Percentiles rank a stretch among this genome's conserved stretches.
Conservation (phyloP, 2,329 filamentous ascomycete species). For the Aspergillus sp. region DNA sequence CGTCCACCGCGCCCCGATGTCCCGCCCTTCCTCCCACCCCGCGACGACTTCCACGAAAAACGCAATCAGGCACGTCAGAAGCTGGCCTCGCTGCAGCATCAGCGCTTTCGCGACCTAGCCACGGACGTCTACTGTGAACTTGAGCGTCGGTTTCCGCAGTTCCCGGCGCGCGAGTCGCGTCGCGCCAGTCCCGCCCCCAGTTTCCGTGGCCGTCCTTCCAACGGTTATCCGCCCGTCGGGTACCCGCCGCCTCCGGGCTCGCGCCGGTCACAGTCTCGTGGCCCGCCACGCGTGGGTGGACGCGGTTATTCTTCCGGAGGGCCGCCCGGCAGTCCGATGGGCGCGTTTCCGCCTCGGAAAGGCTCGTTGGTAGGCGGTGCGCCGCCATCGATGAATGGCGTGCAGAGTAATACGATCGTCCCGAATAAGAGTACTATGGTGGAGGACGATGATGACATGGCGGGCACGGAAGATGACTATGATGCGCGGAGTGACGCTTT, state of each 20-base stretch:
- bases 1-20: slow-evolving; percentile 46
- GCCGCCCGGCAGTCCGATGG: slow-evolving; percentile 32
- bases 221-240: slow-evolving; percentile 45
- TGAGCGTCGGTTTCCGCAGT: slow-evolving; percentile 83
- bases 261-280: slow-evolving; percentile 44
- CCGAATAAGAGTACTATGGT: slow-evolving; percentile 98
- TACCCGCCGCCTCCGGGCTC: slow-evolving; percentile 36
- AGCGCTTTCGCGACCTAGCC: slow-evolving; percentile 85
- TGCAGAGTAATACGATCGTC: slow-evolving; percentile 93
- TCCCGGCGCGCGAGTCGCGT: slow-evolving; percentile 67
- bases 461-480: slow-evolving; percentile 55
- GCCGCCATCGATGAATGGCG: slow-evolving; percentile 55
- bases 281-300: slow-evolving; percentile 32
- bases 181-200: slow-evolving; percentile 65
- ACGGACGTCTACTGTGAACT: slow-evolving; percentile 96
- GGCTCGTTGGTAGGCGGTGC: slow-evolving; percentile 40
- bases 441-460: slow-evolving; percentile 81
- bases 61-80: slow-evolving; percentile 97
- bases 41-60: slow-evolving; percentile 89
- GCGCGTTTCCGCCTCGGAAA: slow-evolving; percentile 38
- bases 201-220: slow-evolving; percentile 62
- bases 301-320: slow-evolving; percentile 38
- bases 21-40: slow-evolving; percentile 76
- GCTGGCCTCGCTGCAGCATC: slow-evolving; percentile 81
- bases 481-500: slow-evolving; percentile 64